Base-by-base conservation (phyloP, 371 early-diverging fungal species). In the Rhizopus microsporus region DNA sequence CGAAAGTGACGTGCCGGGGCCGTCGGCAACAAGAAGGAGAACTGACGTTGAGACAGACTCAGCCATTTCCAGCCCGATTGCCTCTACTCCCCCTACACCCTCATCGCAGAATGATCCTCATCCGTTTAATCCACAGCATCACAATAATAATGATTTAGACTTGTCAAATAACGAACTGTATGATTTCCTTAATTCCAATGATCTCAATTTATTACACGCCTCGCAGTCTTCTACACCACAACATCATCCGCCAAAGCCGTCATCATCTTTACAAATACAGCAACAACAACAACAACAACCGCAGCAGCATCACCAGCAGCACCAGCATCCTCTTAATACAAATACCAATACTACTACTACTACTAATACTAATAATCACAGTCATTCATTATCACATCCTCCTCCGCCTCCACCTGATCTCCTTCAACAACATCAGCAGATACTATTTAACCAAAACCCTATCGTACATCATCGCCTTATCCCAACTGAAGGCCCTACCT, bases 401-500 rank as follows among this genome's bases (percentile, higher is more conserved):
- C 62, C 59, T 30, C 31, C 68, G 13, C 81, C 82, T 3, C 61
- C 23, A 63, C 7, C 54, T 87, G 23, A 23, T 23, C 23, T 23
- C 23, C 23, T 23, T 23, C 23, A 23, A 23, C 23, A 23, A 23
- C 23, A 23, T 23, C 23, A 23, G 23, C 23, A 23, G 0, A 23
- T 23, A 23, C 23, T 23, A 23, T 23, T 23, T 23, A 23, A 23
- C 23, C 23, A 23, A 23, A 23, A 23, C 23, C 23, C 23, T 23
- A 23, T 23, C 23, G 6, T 7, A 37, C 38, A 10, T 3, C 77
- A 79, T 44, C 83, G 84, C 40, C 48, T 88, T 40, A 76, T 81
- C 42, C 90, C 90, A 3, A 71, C 80, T 2, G 85, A 87, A 60
- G 92, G 92, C 1, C 91, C 92, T 5, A 68, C 88, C 39, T 83